A percentile compares a stretch with the other conserved stretches of the same genome.
Conservation (phyloP, 2,329 filamentous ascomycete genomes). For the Diplodia scrobiculata region DNA sequence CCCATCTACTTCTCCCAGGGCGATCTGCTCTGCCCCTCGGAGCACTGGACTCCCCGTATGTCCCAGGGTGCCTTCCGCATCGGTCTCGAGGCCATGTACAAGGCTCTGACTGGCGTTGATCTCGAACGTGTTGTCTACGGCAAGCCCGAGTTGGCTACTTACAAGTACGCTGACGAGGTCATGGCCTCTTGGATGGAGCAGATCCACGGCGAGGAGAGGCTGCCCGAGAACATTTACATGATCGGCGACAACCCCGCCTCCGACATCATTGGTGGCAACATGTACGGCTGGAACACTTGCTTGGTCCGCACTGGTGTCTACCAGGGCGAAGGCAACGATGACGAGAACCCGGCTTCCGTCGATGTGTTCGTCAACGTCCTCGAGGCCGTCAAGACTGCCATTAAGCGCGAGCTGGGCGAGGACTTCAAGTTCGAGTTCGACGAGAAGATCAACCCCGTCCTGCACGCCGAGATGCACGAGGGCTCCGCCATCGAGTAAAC, state of each 20-base stretch:
- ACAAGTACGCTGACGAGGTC: constrained; percentile 76
- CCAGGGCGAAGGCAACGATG: constrained; percentile 74
- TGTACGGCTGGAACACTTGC: constrained; percentile 81
- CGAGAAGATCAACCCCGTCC: constrained; percentile 69
- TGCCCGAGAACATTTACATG: constrained; percentile 74
- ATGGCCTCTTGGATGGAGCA: constrained; percentile 73
- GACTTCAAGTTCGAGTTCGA: constrained; percentile 75
- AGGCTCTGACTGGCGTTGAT: constrained; percentile 67
- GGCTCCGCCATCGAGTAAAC: constrained; percentile 59
- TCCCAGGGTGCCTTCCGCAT: constrained; percentile 76
- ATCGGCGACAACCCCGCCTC: constrained; percentile 73
- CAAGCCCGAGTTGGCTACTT: constrained; percentile 74
- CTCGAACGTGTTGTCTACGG: constrained; percentile 76
- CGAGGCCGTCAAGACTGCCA: constrained; percentile 68
- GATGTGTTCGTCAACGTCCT: constrained; percentile 74
- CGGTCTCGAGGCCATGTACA: constrained; percentile 72
- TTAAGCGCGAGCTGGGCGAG: constrained; percentile 69
- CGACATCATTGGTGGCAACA: constrained; percentile 75
- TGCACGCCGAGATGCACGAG: constrained; percentile 51
- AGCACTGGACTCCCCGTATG: constrained; percentile 66
- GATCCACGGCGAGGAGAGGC: constrained; percentile 70
- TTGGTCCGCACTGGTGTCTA: constrained; percentile 76
- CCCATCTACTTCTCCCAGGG: constrained; percentile 74
- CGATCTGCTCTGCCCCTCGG: constrained; percentile 62
- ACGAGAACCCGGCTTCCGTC: constrained; percentile 75